phyloP scores from a whole-genome alignment of 441 rosid species.

The Arabidopsis lyrata region DNA sequence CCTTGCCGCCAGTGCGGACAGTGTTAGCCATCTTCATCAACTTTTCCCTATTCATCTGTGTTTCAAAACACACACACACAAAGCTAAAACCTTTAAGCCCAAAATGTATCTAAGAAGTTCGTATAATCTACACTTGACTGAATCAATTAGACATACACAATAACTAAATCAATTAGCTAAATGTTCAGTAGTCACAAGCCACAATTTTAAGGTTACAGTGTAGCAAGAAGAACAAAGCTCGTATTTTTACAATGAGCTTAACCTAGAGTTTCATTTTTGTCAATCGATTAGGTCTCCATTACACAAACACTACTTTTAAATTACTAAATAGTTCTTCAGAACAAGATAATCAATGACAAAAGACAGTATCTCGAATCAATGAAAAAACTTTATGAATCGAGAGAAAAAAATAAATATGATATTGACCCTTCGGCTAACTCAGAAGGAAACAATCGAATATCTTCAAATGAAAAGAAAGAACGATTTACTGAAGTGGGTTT shows the following conservation, averaged over 20 bases:
- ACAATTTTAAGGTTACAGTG: background rate
- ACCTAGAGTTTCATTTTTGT: slow-evolving; percentile 16
- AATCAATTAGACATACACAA: slow-evolving; percentile 2
- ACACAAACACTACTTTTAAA: background rate
- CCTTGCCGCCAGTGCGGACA: slow-evolving; percentile 86
- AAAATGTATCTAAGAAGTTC: background rate
- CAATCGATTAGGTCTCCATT: slow-evolving; percentile 7
- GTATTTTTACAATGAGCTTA: background rate
- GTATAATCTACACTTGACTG: background rate
- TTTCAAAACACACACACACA: slow-evolving; percentile 8
- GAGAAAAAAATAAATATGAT: background rate
- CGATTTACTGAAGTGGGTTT: background rate
- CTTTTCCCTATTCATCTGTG: slow-evolving; percentile 74
- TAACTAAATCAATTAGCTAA: slow-evolving; percentile 6
- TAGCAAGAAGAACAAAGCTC: background rate
- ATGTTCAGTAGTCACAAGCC: background rate
- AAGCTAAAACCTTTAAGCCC: background rate
- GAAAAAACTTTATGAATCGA: background rate
- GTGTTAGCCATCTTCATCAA: slow-evolving; percentile 84
- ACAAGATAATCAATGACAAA: background rate
- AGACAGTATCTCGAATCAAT: background rate
- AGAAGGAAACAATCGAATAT: background rate
- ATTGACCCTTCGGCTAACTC: background rate
- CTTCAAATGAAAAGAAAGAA: background rate
- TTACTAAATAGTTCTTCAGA: background rate